Evolutionary conservation across 2,329 filamentous ascomycete species (phyloP).

Genomic region (Macroventuria anomochaeta): DNA sequence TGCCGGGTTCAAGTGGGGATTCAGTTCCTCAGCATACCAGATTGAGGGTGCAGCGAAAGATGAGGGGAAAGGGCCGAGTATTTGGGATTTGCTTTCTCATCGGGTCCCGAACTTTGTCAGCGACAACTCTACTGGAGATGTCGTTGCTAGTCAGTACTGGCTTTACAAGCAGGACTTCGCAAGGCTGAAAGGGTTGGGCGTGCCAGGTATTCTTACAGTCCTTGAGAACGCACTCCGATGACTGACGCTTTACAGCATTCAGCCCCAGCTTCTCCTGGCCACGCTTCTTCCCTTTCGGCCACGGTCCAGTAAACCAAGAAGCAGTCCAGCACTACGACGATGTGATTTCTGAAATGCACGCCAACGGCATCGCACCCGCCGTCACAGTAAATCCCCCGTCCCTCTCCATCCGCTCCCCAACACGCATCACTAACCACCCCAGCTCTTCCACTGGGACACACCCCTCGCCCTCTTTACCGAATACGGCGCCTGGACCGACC

Average conservation of each 20-base stretch:
- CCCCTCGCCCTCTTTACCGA: slow-evolving; percentile 52
- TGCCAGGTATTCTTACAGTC: slow-evolving; percentile 23
- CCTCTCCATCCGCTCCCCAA: no score
- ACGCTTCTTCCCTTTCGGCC: slow-evolving; percentile 49
- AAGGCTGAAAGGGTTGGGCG: slow-evolving; percentile 44
- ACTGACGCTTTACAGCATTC: slow-evolving; percentile 27
- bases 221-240: no score
- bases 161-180: slow-evolving; percentile 54
- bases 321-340: slow-evolving; percentile 51
- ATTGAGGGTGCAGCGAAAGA: slow-evolving; percentile 54
- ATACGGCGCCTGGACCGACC: slow-evolving; percentile 51
- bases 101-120: slow-evolving; percentile 50
- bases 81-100: slow-evolving; percentile 55
- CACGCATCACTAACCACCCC: background rate
- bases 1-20: slow-evolving; percentile 52
- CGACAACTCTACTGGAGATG: slow-evolving; percentile 52
- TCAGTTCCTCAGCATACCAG: slow-evolving; percentile 52
- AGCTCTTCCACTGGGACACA: slow-evolving; percentile 54
- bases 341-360: slow-evolving; percentile 47
- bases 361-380: slow-evolving; percentile 44
- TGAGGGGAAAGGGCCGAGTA: slow-evolving; percentile 52
- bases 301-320: slow-evolving; percentile 46
- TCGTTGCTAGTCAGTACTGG: slow-evolving; percentile 52
- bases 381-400: slow-evolving; percentile 31
- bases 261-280: slow-evolving; percentile 50